Percentiles rank a stretch among this genome's conserved stretches.
phyloP scores from a whole-genome alignment of 768 basidiomycete genomes.

The Pleurotus tuoliensis region DNA sequence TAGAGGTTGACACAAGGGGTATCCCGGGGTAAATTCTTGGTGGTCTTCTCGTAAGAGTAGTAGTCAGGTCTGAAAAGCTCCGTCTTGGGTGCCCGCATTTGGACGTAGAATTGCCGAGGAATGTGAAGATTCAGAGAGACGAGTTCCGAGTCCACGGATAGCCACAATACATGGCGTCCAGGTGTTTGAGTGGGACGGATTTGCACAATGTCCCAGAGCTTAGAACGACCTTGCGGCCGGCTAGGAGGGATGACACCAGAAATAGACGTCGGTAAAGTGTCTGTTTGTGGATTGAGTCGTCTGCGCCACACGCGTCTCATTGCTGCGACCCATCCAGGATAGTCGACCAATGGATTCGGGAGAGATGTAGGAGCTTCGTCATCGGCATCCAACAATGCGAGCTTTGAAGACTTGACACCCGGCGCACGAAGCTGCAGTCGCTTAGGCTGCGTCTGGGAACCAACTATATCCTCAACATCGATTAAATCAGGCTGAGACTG shows the following conservation, averaged over 20 bases:
- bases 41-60: slow-evolving; percentile 72
- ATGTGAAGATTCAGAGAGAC: slow-evolving; percentile 81
- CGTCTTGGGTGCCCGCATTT: slow-evolving; percentile 70
- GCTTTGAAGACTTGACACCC: slow-evolving; percentile 34
- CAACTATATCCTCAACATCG: slow-evolving; percentile 65
- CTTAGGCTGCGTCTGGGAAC: slow-evolving; percentile 15
- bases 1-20: slow-evolving; percentile 77
- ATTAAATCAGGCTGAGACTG: slow-evolving; percentile 26
- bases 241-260: slow-evolving; percentile 74
- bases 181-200: slow-evolving; percentile 71
- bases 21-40: slow-evolving; percentile 75
- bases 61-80: slow-evolving; percentile 63
- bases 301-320: slow-evolving; percentile 79
- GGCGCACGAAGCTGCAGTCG: slow-evolving; percentile 45
- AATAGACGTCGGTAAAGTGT: slow-evolving; percentile 37
- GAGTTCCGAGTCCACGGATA: slow-evolving; percentile 76
- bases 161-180: slow-evolving; percentile 87
- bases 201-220: slow-evolving; percentile 92
- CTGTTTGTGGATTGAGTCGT: slow-evolving; percentile 43
- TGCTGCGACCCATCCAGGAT: slow-evolving; percentile 72
- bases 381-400: slow-evolving; percentile 38
- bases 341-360: slow-evolving; percentile 65
- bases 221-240: slow-evolving; percentile 47
- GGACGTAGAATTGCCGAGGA: slow-evolving; percentile 90
- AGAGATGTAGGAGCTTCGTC: slow-evolving; percentile 30